A percentile compares a stretch with the other conserved stretches of the same genome.
Evolutionary conservation across 768 basidiomycete genomes (phyloP).

Genomic region (Russula virescens): DNA sequence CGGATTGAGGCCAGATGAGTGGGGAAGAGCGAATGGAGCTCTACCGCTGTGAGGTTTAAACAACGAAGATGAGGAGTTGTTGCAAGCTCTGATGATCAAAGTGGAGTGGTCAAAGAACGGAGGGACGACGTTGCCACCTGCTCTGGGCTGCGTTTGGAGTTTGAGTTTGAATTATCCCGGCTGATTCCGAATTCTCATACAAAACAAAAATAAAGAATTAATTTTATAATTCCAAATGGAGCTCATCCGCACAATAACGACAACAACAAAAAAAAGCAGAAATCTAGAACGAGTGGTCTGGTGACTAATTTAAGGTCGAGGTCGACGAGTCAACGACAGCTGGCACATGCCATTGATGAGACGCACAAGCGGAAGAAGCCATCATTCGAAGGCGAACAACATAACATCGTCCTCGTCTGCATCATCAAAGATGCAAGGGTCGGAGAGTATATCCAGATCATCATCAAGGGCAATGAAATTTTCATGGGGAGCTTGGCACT

Average conservation of each 20-base stretch:
- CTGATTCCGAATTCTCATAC: not conserved
- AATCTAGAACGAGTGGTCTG: not conserved
- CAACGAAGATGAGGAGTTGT: slow-evolving; percentile 1
- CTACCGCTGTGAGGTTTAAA: slow-evolving; percentile 15
- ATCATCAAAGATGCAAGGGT: slow-evolving; percentile 5
- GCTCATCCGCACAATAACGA: not conserved
- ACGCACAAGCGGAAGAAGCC: not conserved
- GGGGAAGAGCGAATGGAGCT: slow-evolving; percentile 26
- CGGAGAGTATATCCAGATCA: not conserved
- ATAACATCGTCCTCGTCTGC: not conserved
- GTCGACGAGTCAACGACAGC: not conserved
- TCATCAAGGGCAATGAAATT: slow-evolving; percentile 11
- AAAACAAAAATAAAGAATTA: not conserved
- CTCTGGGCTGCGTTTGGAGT: not conserved
- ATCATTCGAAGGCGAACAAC: slow-evolving; percentile 10
- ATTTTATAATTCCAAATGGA: not conserved
- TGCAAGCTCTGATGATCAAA: not conserved
- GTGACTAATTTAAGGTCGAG: not conserved
- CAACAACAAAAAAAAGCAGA: not conserved
- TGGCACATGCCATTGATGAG: not conserved
- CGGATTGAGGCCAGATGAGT: slow-evolving; percentile 14
- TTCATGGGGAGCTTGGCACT: not conserved
- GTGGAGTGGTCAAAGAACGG: not conserved
- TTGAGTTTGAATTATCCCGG: slow-evolving; percentile 11
- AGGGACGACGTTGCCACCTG: slow-evolving; percentile 6